Evolutionary conservation across 2,329 filamentous ascomycete genomes (phyloP), one percentile per base, ranked within the genome.

Genomic region (Chaetomium sp.): DNA sequence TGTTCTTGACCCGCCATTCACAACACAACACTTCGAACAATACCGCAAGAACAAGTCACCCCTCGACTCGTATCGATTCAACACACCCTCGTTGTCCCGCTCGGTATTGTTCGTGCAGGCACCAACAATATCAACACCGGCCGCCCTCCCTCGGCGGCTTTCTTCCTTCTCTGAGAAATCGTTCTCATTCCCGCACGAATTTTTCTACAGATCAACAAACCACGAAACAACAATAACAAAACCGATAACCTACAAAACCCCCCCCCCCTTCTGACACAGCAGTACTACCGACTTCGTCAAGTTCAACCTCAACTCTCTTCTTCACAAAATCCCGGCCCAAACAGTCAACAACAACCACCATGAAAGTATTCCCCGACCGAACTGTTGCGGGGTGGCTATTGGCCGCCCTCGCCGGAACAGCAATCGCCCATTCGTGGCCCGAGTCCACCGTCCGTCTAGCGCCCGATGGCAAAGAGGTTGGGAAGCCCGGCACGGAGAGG

Each of bases 401-500:
- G 33, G 66, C 72, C 19, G 67, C 72, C 41, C 60, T 74, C 48
- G 61, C 62, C 5, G 60, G 65, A 49, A 61, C 66, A 5, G 69
- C 66, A 37, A 62, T 62, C 33, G 85, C 82, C 38, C 92, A 96
- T 72, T 87, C 84, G 14, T 96, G 91, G 91, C 79, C 92, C 48
- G 91, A 96, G 71, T 77, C 86, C 65, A 76, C 92, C 49, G 81
- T 77, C 59, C 82, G 84, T 55, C 84, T 96, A 68, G 81, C 84
- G 52, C 69, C 81, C 34, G 87, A 90, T 64, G 91, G 91, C 53
- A 82, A 82, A 37, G 89, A 91, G 68, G 74, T 85, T 19, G 87
- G 87, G 34, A 69, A 78, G 6, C 75, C 81, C 32, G 92, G 92
- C 36, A 96, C 86, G 68, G 75, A 87, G n/a, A 86, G 91, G 60